These are phyloP conservation scores for Calycina herbarum DNA, from an alignment of 2,329 filamentous ascomycete species.

Conservation along the genomic window DNA sequence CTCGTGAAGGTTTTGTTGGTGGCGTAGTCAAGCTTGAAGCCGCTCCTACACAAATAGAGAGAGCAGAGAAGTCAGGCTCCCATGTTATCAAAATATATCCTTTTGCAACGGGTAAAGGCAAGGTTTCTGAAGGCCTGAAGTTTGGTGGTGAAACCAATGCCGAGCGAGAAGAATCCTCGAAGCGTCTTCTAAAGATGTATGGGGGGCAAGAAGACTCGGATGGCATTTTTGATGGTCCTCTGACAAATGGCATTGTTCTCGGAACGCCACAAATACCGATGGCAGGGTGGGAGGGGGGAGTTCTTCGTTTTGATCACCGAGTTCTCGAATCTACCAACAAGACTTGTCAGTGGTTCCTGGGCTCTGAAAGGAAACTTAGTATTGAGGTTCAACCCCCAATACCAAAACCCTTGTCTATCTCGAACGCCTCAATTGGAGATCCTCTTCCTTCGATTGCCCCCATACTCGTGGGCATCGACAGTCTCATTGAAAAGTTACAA, in stretches of 20 bases:
- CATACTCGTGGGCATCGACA: slow-evolving; percentile 79
- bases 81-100: slow-evolving; percentile 76
- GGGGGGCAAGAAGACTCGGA: slow-evolving; percentile 53
- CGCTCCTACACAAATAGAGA: slow-evolving; percentile 53
- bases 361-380: slow-evolving; percentile 70
- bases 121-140: slow-evolving; percentile 66
- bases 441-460: slow-evolving; percentile 55
- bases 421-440: slow-evolving; percentile 51
- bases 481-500: slow-evolving; percentile 68
- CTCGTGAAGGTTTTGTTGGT: slow-evolving; percentile 72
- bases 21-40: slow-evolving; percentile 86
- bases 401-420: slow-evolving; percentile 59
- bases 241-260: slow-evolving; percentile 87
- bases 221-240: slow-evolving; percentile 74
- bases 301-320: slow-evolving; percentile 74
- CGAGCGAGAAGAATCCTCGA: slow-evolving; percentile 74
- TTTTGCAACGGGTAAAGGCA: slow-evolving; percentile 61
- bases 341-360: slow-evolving; percentile 68
- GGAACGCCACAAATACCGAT: slow-evolving; percentile 54
- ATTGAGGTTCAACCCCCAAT: slow-evolving; percentile 78
- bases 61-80: slow-evolving; percentile 48
- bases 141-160: slow-evolving; percentile 87
- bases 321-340: slow-evolving; percentile 49
- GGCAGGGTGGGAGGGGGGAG: slow-evolving; percentile 77
- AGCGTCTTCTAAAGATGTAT: slow-evolving; percentile 72